Conservation (phyloP, 2,329 filamentous ascomycete genomes). For the Verticillium nubilum region DNA sequence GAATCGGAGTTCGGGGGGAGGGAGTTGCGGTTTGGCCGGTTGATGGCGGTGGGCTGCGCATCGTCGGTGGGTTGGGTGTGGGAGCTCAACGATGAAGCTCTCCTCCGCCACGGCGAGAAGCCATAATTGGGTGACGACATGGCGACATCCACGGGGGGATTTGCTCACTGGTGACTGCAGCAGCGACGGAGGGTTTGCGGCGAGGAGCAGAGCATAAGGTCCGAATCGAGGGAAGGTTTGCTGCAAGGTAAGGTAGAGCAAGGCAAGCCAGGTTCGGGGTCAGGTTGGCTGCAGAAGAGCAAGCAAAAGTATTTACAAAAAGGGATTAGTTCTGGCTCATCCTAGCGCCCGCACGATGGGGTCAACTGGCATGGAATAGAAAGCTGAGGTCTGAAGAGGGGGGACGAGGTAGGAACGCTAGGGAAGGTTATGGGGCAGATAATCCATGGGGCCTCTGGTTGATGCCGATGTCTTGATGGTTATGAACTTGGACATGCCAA, state of each 20-base stretch:
- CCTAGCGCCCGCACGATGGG: not conserved
- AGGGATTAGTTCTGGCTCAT: not conserved
- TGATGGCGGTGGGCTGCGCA: slow-evolving; percentile 16
- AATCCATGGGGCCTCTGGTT: not conserved
- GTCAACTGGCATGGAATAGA: not conserved
- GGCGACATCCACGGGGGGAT: slow-evolving; percentile 6
- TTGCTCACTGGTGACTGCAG: not conserved
- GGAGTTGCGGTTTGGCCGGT: slow-evolving; percentile 9
- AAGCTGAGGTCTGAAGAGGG: not conserved
- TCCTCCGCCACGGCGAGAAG: slow-evolving; percentile 44
- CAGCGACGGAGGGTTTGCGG: not conserved
- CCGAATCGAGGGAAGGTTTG: not conserved
- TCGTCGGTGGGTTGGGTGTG: slow-evolving; percentile 13
- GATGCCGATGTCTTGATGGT: not conserved
- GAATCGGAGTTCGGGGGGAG: slow-evolving; percentile 19
- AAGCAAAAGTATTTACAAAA: not conserved
- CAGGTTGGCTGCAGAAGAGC: not conserved
- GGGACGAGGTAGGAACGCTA: not conserved
- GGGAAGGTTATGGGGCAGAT: not conserved
- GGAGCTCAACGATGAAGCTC: slow-evolving; percentile 15
- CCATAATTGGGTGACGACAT: slow-evolving; percentile 43
- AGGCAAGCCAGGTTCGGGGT: not conserved
- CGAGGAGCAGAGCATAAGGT: not conserved
- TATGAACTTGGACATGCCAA: not conserved
- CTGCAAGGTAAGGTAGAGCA: not conserved